Conservation (phyloP, 2,329 filamentous ascomycete genomes). For the Cladosporium sphaerospermum region DNA sequence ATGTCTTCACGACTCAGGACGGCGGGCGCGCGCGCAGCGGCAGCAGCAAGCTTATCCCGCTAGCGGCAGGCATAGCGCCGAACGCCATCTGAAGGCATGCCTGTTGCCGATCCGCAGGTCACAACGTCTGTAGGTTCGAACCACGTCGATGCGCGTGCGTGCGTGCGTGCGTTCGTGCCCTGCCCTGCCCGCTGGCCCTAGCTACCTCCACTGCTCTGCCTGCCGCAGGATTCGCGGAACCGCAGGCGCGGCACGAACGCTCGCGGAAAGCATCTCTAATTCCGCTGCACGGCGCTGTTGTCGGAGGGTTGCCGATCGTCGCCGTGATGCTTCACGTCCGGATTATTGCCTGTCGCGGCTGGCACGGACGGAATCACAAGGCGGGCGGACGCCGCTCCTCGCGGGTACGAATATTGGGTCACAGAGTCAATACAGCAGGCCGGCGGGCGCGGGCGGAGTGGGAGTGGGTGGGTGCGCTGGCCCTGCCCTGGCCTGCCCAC, state of each 20-base stretch:
- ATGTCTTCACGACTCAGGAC: conserved; percentile 2
- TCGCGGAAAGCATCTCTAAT: too few relatives aligned
- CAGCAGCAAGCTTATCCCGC: too few relatives aligned
- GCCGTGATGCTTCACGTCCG: too few relatives aligned
- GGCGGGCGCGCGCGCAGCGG: not conserved
- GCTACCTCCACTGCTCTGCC: not conserved
- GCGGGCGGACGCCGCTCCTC: too few relatives aligned
- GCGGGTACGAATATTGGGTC: too few relatives aligned
- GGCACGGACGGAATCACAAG: too few relatives aligned
- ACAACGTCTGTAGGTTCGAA: not conserved
- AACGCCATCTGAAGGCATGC: not conserved
- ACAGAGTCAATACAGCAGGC: too few relatives aligned
- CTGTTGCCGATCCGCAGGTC: conserved; percentile 1
- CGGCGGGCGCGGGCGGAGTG: not conserved
- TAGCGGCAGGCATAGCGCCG: not conserved
- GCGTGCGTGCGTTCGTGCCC: too few relatives aligned
- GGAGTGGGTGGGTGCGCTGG: not conserved
- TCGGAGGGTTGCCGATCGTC: too few relatives aligned
- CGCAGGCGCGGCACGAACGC: not conserved
- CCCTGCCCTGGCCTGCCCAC: too few relatives aligned
- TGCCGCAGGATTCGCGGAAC: conserved; percentile 1
- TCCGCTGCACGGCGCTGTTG: too few relatives aligned
- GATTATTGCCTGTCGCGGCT: too few relatives aligned
- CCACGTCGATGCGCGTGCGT: not conserved
- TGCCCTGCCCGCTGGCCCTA: not conserved